Base-by-base conservation (phyloP, 2,329 filamentous ascomycete species). In the Eutypella sp. region DNA sequence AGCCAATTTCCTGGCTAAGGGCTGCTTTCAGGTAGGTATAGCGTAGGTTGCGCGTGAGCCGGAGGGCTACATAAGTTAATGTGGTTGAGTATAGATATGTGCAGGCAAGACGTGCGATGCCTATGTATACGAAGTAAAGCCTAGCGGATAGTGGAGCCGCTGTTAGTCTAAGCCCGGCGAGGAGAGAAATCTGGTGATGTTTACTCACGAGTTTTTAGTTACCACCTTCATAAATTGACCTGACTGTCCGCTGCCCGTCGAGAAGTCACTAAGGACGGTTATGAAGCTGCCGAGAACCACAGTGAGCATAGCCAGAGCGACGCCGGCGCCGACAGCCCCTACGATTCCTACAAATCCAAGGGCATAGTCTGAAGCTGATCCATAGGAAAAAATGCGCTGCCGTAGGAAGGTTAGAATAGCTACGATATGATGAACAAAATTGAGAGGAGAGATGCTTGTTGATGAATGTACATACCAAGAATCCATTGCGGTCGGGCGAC, bases 1-100 rank as follows among this genome's bases (percentile, higher is more conserved):
- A 65, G 45, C 61, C 60, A 24, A 72, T 64, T 39, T 70, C 67
- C 47, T 71, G 66, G 5, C 67, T 57, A 10, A 76, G 59, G 1
- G 70, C 62, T 19, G 64, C 59, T 33, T 68, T 62, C 7, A 76
- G 59, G 48, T 73, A 75, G 24, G 64, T 61, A 23, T 68, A 62
- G 4, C 73, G 54, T 31, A 59, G 47, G 19, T 51, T 64, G 41
- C 69, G 67, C 3, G 69, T 72, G 0, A 68, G 70, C 5, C 70
- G 58, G 22, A 68, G 67, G 3, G 71, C 72, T 2, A 70, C 62
- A 19, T 74, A 66, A 8, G 67, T 72, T n/a, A 73, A 56, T 29
- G 52, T 51, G n/a, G 56, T 56, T 13, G 56, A 57, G 42, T 58
- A 67, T 50, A 36, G 42, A 42, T 60, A 60, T 24, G 45, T 52